Percentiles rank a stretch among this genome's conserved stretches.
These are phyloP conservation scores for Manihot esculenta DNA, from an alignment of 441 rosid species.

Conservation along the genomic window DNA sequence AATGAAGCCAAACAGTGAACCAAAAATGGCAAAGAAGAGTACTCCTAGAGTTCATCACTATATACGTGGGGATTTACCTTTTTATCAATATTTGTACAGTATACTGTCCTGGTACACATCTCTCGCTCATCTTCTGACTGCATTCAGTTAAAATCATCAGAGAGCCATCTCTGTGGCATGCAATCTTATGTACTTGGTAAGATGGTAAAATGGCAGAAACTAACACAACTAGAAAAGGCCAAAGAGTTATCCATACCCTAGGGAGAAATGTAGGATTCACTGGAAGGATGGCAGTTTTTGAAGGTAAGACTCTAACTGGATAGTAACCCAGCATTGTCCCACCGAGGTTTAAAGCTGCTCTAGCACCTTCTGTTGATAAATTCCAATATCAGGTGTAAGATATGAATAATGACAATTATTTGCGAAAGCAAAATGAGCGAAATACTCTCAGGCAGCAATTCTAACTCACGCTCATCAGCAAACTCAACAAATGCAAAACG, in stretches of 20 bases:
- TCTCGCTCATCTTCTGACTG: slow-evolving; percentile 93
- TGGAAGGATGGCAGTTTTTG: slow-evolving; percentile 94
- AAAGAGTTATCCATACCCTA: slow-evolving; percentile 48
- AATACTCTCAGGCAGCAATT: not conserved
- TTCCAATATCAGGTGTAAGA: slow-evolving; percentile 15
- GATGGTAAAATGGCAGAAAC: slow-evolving; percentile 5
- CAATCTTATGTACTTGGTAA: slow-evolving; percentile 5
- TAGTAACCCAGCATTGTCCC: slow-evolving; percentile 94
- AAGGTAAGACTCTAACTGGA: slow-evolving; percentile 86
- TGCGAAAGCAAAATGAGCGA: not conserved
- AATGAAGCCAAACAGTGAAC: not conserved
- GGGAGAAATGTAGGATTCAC: slow-evolving; percentile 94
- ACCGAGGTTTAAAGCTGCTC: slow-evolving; percentile 65
- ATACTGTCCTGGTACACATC: slow-evolving; percentile 83
- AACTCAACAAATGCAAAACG: slow-evolving; percentile 97
- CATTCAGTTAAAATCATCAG: slow-evolving; percentile 22
- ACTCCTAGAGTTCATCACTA: not conserved
- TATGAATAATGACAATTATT: slow-evolving; percentile 2
- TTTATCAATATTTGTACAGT: slow-evolving; percentile 88
- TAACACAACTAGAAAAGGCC: slow-evolving; percentile 3
- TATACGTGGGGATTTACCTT: slow-evolving; percentile 40
- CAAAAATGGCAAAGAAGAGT: not conserved
- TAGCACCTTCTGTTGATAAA: slow-evolving; percentile 60
- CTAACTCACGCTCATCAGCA: slow-evolving; percentile 76
- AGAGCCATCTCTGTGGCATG: slow-evolving; percentile 14